Evolutionary conservation across 2,329 filamentous ascomycete species (phyloP).

Genomic region (Fusarium xylarioides): DNA sequence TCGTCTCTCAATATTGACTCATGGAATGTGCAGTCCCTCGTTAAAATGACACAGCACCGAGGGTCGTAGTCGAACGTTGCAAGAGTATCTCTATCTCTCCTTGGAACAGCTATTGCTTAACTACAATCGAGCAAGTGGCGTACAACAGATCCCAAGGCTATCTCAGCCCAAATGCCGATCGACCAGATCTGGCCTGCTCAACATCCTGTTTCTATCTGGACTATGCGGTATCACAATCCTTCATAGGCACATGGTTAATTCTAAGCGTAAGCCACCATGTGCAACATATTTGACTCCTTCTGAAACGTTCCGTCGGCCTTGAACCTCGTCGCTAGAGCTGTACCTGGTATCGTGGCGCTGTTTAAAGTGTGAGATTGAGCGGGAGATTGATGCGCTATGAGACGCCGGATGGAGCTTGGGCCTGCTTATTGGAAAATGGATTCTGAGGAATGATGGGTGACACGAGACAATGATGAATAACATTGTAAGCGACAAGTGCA

Average conservation of each 20-base stretch:
- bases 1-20: not conserved
- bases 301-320: not conserved
- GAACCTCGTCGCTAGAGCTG: not conserved
- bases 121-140: rapidly evolving
- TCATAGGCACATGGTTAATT: not conserved
- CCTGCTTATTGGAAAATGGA: not conserved
- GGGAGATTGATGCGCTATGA: too few relatives aligned
- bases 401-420: not conserved
- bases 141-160: rapidly evolving
- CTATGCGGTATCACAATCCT: not conserved
- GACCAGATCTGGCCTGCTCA: not conserved
- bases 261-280: not conserved
- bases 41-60: not conserved
- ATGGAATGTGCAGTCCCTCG: not conserved
- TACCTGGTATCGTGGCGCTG: not conserved
- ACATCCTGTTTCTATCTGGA: not conserved
- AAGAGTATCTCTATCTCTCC: not conserved
- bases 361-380: not conserved
- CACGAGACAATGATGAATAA: not conserved
- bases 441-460: not conserved
- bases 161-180: not conserved
- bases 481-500: not conserved
- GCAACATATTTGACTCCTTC: not conserved
- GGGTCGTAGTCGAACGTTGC: rapidly evolving
- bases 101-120: not conserved